These are phyloP conservation scores for Aspergillus sp. DNA, from an alignment of 2,329 filamentous ascomycete genomes.

Conservation along the genomic window DNA sequence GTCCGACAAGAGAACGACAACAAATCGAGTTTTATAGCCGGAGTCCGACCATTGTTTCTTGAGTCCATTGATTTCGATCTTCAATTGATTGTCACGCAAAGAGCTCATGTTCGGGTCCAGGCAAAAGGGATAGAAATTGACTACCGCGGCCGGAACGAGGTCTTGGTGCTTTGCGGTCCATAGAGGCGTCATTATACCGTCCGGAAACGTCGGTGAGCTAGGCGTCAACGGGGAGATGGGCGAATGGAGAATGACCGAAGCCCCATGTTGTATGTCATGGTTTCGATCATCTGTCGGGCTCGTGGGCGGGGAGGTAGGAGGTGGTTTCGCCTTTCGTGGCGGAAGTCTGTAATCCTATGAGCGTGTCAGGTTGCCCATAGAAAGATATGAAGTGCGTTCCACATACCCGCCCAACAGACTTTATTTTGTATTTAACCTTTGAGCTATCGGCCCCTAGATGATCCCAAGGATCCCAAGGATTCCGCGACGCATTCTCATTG, in stretches of 20 bases:
- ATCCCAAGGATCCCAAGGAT: conserved; percentile 52
- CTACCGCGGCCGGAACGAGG: conserved; percentile 76
- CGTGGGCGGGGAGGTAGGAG: conserved; percentile 54
- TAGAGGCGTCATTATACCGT: conserved; percentile 78
- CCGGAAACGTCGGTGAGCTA: conserved; percentile 80
- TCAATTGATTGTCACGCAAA: conserved; percentile 83
- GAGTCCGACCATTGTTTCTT: conserved; percentile 65
- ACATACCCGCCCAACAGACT: conserved; percentile 80
- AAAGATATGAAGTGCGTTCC: conserved; percentile 20
- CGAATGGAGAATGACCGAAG: conserved; percentile 73
- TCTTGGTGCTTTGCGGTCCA: conserved; percentile 92
- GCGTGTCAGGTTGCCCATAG: conserved; percentile 22
- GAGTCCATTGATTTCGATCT: conserved; percentile 80
- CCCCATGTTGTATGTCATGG: conserved; percentile 48
- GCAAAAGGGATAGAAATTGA: conserved; percentile 80
- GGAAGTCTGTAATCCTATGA: conserved; percentile 59
- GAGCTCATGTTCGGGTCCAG: conserved; percentile 74
- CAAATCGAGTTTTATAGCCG: conserved; percentile 74
- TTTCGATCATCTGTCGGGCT: conserved; percentile 56
- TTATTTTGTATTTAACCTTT: conserved; percentile 67
- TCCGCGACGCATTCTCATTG: conserved; percentile 64
- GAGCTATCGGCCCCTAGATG: conserved; percentile 52
- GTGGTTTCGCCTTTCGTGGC: conserved; percentile 65
- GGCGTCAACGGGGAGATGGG: conserved; percentile 89
- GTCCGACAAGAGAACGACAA: conserved; percentile 78